A percentile compares a stretch with the other conserved stretches of the same genome.
phyloP scores from a whole-genome alignment of 164 flowering plant genomes.

The Sextonia rubra region DNA sequence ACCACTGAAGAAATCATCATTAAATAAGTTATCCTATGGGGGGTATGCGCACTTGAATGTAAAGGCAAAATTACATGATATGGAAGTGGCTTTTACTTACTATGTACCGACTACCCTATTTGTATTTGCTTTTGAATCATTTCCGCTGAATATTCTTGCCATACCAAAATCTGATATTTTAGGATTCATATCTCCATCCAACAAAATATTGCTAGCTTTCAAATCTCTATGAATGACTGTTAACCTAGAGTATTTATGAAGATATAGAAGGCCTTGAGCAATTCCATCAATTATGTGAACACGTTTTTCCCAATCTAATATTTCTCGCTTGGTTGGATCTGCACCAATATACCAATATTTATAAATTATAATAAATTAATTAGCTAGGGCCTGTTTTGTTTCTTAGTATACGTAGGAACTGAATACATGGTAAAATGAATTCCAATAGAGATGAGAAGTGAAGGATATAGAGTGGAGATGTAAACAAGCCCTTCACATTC shows the following conservation, averaged over 20 bases:
- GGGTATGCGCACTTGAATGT: background rate
- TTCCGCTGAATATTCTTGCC: slow-evolving; percentile 17
- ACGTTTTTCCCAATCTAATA: no score
- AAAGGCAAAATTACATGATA: background rate
- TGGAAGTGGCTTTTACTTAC: slow-evolving; percentile 39
- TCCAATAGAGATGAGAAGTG: no score
- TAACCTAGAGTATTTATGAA: slow-evolving; percentile 16
- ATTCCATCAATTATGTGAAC: slow-evolving; percentile 2
- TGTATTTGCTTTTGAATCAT: slow-evolving; percentile 25
- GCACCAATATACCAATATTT: background rate
- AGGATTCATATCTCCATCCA: slow-evolving; percentile 16
- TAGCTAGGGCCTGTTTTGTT: no score
- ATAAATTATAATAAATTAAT: no score
- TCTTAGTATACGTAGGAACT: no score
- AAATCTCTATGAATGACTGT: slow-evolving; percentile 13
- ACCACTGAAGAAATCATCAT: slow-evolving; percentile 20
- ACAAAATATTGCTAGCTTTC: slow-evolving; percentile 7
- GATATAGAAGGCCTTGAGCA: slow-evolving; percentile 16
- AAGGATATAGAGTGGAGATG: no score
- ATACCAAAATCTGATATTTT: slow-evolving; percentile 21
- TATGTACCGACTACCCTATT: slow-evolving; percentile 66
- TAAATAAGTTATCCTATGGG: no score
- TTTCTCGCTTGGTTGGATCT: no score
- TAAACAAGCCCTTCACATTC: no score
- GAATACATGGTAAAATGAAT: no score